phyloP scores from a whole-genome alignment of 2,329 filamentous ascomycete genomes.

The Claviceps paspali region DNA sequence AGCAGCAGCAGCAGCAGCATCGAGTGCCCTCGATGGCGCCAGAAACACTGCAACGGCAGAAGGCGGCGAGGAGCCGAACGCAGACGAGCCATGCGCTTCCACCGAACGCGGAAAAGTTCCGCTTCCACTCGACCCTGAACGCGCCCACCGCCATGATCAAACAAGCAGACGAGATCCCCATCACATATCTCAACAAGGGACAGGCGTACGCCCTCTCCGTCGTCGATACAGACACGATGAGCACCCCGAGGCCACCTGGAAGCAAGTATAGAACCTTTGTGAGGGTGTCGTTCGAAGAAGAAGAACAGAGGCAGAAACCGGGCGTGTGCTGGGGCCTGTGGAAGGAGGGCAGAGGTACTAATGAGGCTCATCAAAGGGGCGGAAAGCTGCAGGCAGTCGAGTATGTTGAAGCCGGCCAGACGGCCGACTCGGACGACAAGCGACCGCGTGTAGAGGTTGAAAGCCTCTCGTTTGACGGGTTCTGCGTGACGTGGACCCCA shows the following conservation, averaged over 20 bases:
- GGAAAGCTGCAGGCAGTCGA: conserved; percentile 91
- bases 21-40: conserved; percentile 39
- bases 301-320: conserved; percentile 75
- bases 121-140: conserved; percentile 79
- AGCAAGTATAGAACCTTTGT: conserved; percentile 78
- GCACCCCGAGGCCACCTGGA: conserved; percentile 40
- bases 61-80: conserved; percentile 30
- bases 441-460: conserved; percentile 56
- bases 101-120: conserved; percentile 54
- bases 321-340: conserved; percentile 73
- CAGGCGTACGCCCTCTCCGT: conserved; percentile 84
- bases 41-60: conserved; percentile 22
- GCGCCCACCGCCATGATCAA: conserved; percentile 95
- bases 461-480: conserved; percentile 78
- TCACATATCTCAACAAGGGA: conserved; percentile 97
- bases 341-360: conserved; percentile 94
- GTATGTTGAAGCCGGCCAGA: conserved; percentile 58
- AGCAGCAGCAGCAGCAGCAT: conserved; percentile 33
- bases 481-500: conserved; percentile 79
- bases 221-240: conserved; percentile 58
- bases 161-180: conserved; percentile 74
- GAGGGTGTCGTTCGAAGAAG: conserved; percentile 93
- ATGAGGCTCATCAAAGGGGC: conserved; percentile 85
- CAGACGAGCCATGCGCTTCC: conserved; percentile 32
- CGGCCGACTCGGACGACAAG: conserved; percentile 47